phyloP scores from a whole-genome alignment of 1,284 basidiomycete species.

The Ceratobasidium sp. region DNA sequence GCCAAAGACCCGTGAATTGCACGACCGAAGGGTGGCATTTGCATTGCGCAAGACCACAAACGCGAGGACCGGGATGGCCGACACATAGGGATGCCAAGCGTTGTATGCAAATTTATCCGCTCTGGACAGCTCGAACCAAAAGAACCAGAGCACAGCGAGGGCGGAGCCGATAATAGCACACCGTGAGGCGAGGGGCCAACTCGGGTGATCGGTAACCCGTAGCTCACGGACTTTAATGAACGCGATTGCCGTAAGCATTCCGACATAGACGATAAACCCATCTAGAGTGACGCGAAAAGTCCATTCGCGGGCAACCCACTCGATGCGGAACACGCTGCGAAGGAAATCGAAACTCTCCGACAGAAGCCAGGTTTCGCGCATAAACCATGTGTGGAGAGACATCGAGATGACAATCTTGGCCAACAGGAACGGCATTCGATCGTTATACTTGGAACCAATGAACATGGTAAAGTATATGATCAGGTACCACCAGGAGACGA shows the following conservation, averaged over 20 bases:
- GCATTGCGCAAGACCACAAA: constrained; percentile 83
- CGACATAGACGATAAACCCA: constrained; percentile 86
- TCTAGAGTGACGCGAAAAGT: constrained; percentile 87
- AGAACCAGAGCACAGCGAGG: constrained; percentile 76
- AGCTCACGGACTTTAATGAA: constrained; percentile 80
- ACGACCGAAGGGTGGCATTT: constrained; percentile 73
- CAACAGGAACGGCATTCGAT: constrained; percentile 71
- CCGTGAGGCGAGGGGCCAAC: constrained; percentile 69
- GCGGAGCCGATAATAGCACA: constrained; percentile 62
- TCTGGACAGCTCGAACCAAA: constrained; percentile 80
- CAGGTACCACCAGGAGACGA: constrained; percentile 86
- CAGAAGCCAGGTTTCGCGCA: constrained; percentile 72
- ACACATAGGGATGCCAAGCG: constrained; percentile 82
- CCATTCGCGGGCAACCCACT: constrained; percentile 88
- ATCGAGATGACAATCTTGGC: constrained; percentile 76
- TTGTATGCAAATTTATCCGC: constrained; percentile 88
- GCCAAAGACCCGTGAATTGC: constrained; percentile 74
- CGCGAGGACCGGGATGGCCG: constrained; percentile 80
- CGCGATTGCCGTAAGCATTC: constrained; percentile 81
- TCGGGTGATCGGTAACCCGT: constrained; percentile 73
- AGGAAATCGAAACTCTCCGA: constrained; percentile 72
- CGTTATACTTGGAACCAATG: constrained; percentile 77
- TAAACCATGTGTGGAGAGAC: constrained; percentile 70
- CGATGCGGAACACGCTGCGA: constrained; percentile 72
- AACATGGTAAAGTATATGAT: constrained; percentile 85